Conservation (phyloP, 768 basidiomycete species). For the Boletellus emodensis region DNA sequence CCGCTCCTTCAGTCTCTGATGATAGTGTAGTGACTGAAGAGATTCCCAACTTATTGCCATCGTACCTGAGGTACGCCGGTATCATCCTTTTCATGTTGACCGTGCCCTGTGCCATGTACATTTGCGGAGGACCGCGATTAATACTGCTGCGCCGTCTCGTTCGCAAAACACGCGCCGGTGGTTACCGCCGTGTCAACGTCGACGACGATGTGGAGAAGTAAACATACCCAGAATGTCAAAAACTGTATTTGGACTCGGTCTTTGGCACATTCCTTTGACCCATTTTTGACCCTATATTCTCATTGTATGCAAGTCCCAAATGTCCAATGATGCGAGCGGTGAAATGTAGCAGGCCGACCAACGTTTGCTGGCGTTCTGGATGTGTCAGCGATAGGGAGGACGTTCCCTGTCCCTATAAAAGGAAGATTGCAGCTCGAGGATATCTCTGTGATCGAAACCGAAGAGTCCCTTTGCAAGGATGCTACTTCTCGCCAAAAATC, state of each 20-base stretch:
- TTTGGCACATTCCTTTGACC: neutral
- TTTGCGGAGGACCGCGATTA: constrained; percentile 41
- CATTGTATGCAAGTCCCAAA: too few species aligned
- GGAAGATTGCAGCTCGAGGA: too few species aligned
- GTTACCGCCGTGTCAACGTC: constrained; percentile 44
- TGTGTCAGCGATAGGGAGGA: too few species aligned
- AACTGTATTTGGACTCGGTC: neutral
- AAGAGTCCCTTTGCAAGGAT: too few species aligned
- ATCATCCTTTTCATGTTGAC: constrained; percentile 40
- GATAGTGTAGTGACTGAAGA: constrained; percentile 5
- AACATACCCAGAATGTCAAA: neutral
- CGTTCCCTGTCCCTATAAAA: too few species aligned
- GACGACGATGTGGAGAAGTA: constrained; percentile 53
- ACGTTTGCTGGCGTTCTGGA: too few species aligned
- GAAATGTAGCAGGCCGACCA: too few species aligned
- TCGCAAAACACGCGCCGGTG: constrained; percentile 31
- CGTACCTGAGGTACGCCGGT: constrained; percentile 19
- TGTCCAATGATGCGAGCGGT: too few species aligned
- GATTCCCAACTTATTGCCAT: neutral
- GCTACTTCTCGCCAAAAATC: too few species aligned
- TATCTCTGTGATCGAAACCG: too few species aligned
- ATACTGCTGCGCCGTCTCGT: constrained; percentile 38
- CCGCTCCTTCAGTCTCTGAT: neutral
- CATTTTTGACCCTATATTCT: neutral
- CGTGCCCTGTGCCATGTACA: constrained; percentile 41